A percentile compares a stretch with the other conserved stretches of the same genome.
phyloP scores from a whole-genome alignment of 306 rosid species.

The Trichosanthes truncata region DNA sequence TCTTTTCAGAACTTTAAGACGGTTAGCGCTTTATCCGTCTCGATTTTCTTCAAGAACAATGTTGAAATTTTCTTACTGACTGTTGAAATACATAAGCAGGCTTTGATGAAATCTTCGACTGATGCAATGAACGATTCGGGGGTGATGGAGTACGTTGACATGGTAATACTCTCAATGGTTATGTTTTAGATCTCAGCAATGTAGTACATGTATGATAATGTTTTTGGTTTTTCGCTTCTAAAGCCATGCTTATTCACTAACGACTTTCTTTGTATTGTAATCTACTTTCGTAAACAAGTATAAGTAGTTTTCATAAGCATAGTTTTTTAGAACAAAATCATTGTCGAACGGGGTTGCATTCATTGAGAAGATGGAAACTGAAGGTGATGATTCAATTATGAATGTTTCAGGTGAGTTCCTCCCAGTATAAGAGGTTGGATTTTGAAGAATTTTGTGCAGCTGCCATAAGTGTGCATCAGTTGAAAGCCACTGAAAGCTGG shows the following conservation, averaged over 20 bases:
- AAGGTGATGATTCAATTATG: not conserved
- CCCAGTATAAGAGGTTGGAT: slow-evolving; percentile 65
- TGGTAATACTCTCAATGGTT: slow-evolving; percentile 28
- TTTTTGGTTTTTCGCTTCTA: not conserved
- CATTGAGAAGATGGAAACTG: not conserved
- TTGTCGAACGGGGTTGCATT: no score
- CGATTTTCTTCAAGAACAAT: not conserved
- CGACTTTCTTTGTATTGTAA: no score
- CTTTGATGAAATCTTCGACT: slow-evolving; percentile 45
- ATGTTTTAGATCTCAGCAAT: not conserved
- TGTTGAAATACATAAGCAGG: slow-evolving; percentile 37
- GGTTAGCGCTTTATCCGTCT: slow-evolving; percentile 26
- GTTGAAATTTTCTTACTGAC: slow-evolving; percentile 7
- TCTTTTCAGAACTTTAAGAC: slow-evolving; percentile 28
- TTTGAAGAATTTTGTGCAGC: slow-evolving; percentile 92
- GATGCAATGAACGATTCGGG: slow-evolving; percentile 76
- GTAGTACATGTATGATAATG: not conserved
- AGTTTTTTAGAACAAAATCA: not conserved
- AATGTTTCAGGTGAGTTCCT: slow-evolving; percentile 58
- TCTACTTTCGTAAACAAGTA: not conserved
- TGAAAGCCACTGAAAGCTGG: slow-evolving; percentile 73
- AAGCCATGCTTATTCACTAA: not conserved
- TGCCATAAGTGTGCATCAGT: slow-evolving; percentile 74
- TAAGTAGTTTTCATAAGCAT: not conserved
- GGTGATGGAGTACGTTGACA: slow-evolving; percentile 49